Conservation (phyloP, 2,329 filamentous ascomycete genomes). For the Fusarium citri region DNA sequence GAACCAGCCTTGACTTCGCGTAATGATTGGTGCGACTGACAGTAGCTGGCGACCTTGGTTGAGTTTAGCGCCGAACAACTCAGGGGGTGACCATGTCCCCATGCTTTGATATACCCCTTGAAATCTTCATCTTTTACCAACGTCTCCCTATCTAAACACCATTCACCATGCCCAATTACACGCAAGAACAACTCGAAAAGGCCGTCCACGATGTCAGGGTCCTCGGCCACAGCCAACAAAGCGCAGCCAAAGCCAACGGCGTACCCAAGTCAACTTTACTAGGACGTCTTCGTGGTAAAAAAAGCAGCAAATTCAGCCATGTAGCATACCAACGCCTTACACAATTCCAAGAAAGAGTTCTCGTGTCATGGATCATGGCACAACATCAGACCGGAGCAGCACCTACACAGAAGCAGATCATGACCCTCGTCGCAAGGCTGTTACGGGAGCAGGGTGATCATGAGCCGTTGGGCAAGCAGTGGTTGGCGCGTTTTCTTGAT, state of each 20-base stretch:
- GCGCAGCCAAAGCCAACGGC: not conserved
- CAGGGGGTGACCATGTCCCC: not conserved
- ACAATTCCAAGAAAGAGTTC: not conserved
- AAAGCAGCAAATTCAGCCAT: not conserved
- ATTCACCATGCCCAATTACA: not conserved
- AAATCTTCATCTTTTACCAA: not conserved
- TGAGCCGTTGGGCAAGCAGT: not conserved
- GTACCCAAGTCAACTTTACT: not conserved
- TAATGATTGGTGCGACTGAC: not conserved
- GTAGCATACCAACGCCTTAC: not conserved
- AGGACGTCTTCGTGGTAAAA: not conserved
- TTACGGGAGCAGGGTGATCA: not conserved
- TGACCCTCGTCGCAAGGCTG: not conserved
- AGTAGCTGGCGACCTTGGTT: rapidly evolving
- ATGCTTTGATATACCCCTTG: not conserved
- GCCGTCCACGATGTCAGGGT: not conserved
- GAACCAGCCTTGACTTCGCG: not conserved
- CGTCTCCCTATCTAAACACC: not conserved
- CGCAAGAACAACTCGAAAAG: not conserved
- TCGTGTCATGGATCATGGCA: not conserved
- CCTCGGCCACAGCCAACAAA: not conserved
- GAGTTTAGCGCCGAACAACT: not conserved
- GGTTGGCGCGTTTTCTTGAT: not conserved
- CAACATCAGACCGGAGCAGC: not conserved
- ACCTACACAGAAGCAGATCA: not conserved